phyloP scores from a whole-genome alignment of 768 basidiomycete genomes.

The Holtermanniella nyarrowii region DNA sequence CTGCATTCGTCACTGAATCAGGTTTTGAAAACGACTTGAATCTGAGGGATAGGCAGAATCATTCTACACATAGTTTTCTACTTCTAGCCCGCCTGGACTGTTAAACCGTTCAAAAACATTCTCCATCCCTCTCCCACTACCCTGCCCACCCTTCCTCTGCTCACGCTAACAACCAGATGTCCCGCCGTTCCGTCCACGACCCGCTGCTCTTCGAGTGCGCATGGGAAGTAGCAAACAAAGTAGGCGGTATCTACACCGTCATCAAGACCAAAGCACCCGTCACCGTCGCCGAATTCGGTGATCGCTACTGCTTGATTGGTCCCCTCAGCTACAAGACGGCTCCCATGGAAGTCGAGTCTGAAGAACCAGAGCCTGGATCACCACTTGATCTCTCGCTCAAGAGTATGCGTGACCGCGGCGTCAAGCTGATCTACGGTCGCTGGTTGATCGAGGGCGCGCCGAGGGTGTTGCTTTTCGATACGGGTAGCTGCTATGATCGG shows the following conservation, averaged over 20 bases:
- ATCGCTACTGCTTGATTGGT: constrained; percentile 77
- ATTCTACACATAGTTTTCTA: no score
- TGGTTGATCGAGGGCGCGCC: constrained; percentile 99
- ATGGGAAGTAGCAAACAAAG: constrained; percentile 98
- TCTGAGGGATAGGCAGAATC: no score
- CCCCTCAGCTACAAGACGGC: constrained; percentile 98
- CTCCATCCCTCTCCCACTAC: no score
- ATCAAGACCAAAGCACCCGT: constrained; percentile 99
- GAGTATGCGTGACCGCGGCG: constrained; percentile 77
- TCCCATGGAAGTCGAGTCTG: constrained; percentile 94
- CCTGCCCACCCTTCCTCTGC: no score
- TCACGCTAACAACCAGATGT: constrained; percentile 3
- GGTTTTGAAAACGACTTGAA: no score
- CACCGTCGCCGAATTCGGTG: constrained; percentile 82
- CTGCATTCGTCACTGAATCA: no score
- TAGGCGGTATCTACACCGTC: constrained; percentile 98
- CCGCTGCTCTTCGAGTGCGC: constrained; percentile 86
- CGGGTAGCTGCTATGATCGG: constrained; percentile 70
- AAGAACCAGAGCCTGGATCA: constrained; percentile 66
- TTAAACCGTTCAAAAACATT: no score
- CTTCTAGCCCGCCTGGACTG: no score
- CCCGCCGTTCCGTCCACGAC: constrained; percentile 45
- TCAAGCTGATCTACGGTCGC: constrained; percentile 87
- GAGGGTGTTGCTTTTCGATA: constrained; percentile 90
- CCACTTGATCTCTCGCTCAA: constrained; percentile 64